These are phyloP conservation scores for Saccharum officinarum DNA, from an alignment of 176 grass and related monocot genomes.

Conservation along the genomic window DNA sequence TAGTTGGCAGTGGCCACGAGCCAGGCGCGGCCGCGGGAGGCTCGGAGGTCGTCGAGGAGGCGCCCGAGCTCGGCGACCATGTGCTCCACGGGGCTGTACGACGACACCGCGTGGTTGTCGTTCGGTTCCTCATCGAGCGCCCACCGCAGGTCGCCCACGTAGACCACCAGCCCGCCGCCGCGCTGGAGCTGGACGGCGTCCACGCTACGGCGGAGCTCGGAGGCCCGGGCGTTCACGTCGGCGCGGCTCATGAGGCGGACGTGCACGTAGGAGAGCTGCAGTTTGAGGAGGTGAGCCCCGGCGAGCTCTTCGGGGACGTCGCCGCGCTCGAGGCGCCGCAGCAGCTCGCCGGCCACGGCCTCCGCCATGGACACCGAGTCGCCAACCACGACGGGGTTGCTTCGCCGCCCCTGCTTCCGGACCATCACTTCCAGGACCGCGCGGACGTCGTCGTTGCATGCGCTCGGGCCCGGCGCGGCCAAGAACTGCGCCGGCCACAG, in stretches of 20 bases:
- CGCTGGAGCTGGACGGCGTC: conserved; percentile 32
- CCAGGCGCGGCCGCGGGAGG: conserved; percentile 46
- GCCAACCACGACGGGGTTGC: conserved; percentile 68
- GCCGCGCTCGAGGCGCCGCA: conserved; percentile 60
- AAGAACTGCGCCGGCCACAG: conserved; percentile 64
- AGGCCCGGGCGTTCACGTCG: conserved; percentile 57
- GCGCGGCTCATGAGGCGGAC: conserved; percentile 66
- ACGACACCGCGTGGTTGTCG: conserved; percentile 22
- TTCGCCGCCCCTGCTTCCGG: conserved; percentile 46
- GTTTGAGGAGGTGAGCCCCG: conserved; percentile 59
- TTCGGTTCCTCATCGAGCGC: conserved; percentile 36
- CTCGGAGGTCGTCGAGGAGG: conserved; percentile 42
- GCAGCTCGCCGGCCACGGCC: conserved; percentile 56
- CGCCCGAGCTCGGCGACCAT: conserved; percentile 73
- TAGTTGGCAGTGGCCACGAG: conserved; percentile 73
- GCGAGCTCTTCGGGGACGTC: conserved; percentile 73
- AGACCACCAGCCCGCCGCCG: conserved; percentile 56
- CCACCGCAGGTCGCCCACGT: conserved; percentile 82
- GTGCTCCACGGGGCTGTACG: conserved; percentile 62
- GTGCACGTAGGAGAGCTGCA: conserved; percentile 80
- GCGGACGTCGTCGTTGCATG: conserved; percentile 47
- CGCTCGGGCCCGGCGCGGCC: neutral
- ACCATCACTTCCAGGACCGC: conserved; percentile 73
- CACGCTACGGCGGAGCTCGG: conserved; percentile 67
- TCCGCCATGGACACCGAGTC: conserved; percentile 70